Base-by-base conservation (phyloP, 1,284 basidiomycete species). In the Ceratobasidium sp. region DNA sequence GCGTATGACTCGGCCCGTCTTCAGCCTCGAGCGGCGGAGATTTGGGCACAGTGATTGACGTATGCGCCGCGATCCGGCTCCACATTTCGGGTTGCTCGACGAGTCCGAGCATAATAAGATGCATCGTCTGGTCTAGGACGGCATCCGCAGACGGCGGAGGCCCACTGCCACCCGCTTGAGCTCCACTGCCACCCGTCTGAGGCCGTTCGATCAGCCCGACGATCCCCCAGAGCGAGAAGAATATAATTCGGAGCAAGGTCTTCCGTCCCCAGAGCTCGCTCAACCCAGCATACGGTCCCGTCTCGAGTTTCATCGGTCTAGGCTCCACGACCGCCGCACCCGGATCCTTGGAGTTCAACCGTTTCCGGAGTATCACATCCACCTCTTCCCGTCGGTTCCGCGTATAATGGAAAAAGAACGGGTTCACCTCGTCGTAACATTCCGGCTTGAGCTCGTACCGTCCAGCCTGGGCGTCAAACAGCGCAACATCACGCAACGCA, bases 321-420 rank as follows among this genome's bases (percentile, higher is more conserved):
- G 96, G 96, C 2, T 94, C 87, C 77, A 97, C 87, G 23, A 97
- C 91, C 0, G 94, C 92, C 71, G 94, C 91, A 15, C 86, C 82
- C 33, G 89, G 86, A 9, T 90, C 90, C 84, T 90, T 91, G 87
- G 92, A 92, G 87, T 91, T 92, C 70, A 93, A 83, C 66, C 95
- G 89, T 72, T 89, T 90, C 70, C 91, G 88, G 61, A 99, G 87
- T 6, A 95, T 90, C 46, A 89, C 90, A 82, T 97, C 96, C n/a
- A 96, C 97, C 83, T 97, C 95, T 83, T 98, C 96, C 60, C 97
- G 91, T 83, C 97, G 94, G 85, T 99, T 99, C 44, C 97, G 90
- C 13, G 95, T 94, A 85, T 98, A 99, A 83, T 99, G 97, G 84
- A 94, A 95, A 88, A 97, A 99, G 87, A 97, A 98, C 0, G 97